Evolutionary conservation across 345 rosid species (phyloP).

Genomic region (Odontarrhena argentea): DNA sequence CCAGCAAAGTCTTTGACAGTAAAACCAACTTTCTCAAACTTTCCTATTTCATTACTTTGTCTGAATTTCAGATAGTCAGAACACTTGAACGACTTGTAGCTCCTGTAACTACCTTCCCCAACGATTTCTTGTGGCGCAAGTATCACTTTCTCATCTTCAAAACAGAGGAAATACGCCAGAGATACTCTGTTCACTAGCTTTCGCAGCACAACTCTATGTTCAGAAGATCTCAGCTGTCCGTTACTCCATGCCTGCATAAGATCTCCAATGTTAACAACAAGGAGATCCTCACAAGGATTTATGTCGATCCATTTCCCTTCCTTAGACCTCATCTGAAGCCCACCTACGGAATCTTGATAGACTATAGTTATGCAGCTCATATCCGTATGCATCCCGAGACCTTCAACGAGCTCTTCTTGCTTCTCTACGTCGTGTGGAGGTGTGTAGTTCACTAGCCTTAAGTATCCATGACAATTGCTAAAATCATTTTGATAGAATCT

Average conservation of each 20-base stretch:
- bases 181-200: constrained; percentile 52
- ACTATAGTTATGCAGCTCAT: constrained; percentile 84
- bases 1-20: constrained; percentile 74
- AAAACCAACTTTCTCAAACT: constrained; percentile 63
- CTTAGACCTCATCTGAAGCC: constrained; percentile 74
- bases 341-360: constrained; percentile 67
- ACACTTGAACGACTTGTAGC: constrained; percentile 59
- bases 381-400: constrained; percentile 80
- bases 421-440: constrained; percentile 51
- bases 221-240: constrained; percentile 65
- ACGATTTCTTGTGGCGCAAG: constrained; percentile 62
- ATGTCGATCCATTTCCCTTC: constrained; percentile 62
- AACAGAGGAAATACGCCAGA: constrained; percentile 72
- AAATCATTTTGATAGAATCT: constrained; percentile 54
- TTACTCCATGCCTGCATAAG: constrained; percentile 88
- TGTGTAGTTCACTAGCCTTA: constrained; percentile 62
- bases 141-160: constrained; percentile 65
- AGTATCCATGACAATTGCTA: constrained; percentile 61
- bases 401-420: constrained; percentile 55
- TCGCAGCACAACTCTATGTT: constrained; percentile 66
- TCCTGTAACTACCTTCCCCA: constrained; percentile 48
- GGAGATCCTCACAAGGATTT: constrained; percentile 48
- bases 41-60: constrained; percentile 61
- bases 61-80: constrained; percentile 62
- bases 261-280: constrained; percentile 72